Percentiles rank a stretch among this genome's conserved stretches.
phyloP scores from a whole-genome alignment of 495 filamentous ascomycete genomes.

The Lasiosphaeriaceae sp. region DNA sequence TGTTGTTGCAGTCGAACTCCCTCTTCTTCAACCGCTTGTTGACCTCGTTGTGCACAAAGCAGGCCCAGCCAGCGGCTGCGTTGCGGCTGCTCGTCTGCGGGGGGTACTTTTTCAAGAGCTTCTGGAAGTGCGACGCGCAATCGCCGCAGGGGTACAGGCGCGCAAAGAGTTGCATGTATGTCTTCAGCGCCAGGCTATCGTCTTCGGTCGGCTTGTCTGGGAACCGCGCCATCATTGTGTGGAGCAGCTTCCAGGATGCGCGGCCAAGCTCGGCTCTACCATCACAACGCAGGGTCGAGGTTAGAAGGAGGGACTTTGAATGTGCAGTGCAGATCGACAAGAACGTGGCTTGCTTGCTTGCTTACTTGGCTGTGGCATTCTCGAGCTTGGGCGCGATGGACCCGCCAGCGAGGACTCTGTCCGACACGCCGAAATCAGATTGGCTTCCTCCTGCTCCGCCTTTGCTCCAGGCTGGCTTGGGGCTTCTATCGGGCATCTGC shows the following conservation, averaged over 20 bases:
- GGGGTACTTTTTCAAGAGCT: slow-evolving; percentile 76
- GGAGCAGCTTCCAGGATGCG: slow-evolving; percentile 87
- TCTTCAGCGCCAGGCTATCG: slow-evolving; percentile 76
- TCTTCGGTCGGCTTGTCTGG: slow-evolving; percentile 79
- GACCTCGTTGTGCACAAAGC: slow-evolving; percentile 91
- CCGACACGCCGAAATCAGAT: slow-evolving; percentile 24
- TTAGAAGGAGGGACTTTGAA: slow-evolving; percentile 6
- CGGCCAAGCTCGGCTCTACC: slow-evolving; percentile 80
- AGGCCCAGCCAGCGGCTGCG: slow-evolving; percentile 85
- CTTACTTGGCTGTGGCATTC: slow-evolving; percentile 85
- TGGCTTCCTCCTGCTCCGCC: neutral
- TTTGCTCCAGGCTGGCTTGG: neutral
- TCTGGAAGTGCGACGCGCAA: slow-evolving; percentile 87
- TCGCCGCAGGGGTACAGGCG: slow-evolving; percentile 94
- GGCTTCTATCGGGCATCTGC: neutral
- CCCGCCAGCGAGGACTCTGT: slow-evolving; percentile 60
- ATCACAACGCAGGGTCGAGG: slow-evolving; percentile 1
- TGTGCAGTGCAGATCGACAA: neutral
- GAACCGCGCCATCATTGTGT: slow-evolving; percentile 93
- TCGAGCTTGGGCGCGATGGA: slow-evolving; percentile 85
- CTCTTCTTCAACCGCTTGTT: slow-evolving; percentile 81
- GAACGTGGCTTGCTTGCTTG: slow-evolving; percentile 19
- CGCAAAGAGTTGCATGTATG: slow-evolving; percentile 85
- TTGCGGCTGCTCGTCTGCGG: slow-evolving; percentile 84
- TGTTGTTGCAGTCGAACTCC: slow-evolving; percentile 80